Base-by-base conservation (phyloP, 2,329 filamentous ascomycete genomes). In the Colletotrichum musicola region DNA sequence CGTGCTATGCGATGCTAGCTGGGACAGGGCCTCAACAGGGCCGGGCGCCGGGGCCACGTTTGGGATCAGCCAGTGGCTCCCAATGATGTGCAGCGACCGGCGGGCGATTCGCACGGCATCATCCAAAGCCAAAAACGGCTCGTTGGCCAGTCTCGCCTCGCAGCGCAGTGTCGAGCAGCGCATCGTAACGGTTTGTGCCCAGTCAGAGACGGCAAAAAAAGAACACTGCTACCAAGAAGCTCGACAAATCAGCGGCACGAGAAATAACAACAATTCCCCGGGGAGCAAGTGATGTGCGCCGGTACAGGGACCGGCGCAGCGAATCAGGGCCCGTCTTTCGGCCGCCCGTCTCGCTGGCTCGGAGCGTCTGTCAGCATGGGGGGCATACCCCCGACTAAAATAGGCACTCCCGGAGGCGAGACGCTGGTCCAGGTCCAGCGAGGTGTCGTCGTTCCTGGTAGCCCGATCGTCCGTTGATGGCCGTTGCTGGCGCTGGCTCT, bases 61-160 rank as follows among this genome's bases (percentile, higher is more conserved):
- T 56, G 54, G 55, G 59, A 62, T 69, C 51, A 60, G 42, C 42
- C 47, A 22, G 68, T 64, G 57, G 59, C 64, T 60, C 64, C 64
- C 60, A 64, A 69, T 70, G 59, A 70, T 70, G 64, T 70, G 59
- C 68, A 64, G 64, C 46, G 44, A 61, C 57, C 30, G 65, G 65
- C 50, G 59, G 65, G 68, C 68, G 68, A 69, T 69, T 71, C 65
- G 68, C 56, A 64, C 64, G 58, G 54, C 54, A 65, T 68, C 61
- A 60, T 65, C 49, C n/a, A 65, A 60, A 56, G 67, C 54, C 56
- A 57, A 66, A 66, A 67, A 64, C 46, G 35, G 42, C 55, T 47
- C 58, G 47, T 57, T 54, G 27, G 57, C 38, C 51, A 61, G 55
- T 60, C 40, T 64, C 14, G 61, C 55, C 27, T 55, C 54, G 54